A percentile compares a stretch with the other conserved stretches of the same genome.
Evolutionary conservation across 768 basidiomycete genomes (phyloP).

Genomic region (Amanita rimosa): DNA sequence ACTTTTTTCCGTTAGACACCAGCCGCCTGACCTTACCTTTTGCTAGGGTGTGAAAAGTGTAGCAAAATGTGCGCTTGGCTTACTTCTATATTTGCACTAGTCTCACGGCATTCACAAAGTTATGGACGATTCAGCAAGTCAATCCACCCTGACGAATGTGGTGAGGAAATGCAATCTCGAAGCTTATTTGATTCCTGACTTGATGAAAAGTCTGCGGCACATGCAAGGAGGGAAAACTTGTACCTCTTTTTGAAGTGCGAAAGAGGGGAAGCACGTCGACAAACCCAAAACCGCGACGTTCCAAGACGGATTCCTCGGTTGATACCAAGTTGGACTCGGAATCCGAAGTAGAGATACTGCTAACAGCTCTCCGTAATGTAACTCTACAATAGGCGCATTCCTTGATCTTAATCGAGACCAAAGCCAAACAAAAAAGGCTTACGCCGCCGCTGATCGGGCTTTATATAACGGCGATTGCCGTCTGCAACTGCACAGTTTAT

Average conservation of each 20-base stretch:
- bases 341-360: constrained; percentile 20
- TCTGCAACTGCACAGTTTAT: constrained; percentile 9
- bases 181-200: not conserved
- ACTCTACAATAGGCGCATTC: not conserved
- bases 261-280: constrained; percentile 18
- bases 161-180: constrained; percentile 22
- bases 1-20: constrained; percentile 1
- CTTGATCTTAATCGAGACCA: too few relatives aligned
- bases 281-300: not conserved
- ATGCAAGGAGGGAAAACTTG: constrained; percentile 48
- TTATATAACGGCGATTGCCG: not conserved
- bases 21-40: constrained; percentile 2
- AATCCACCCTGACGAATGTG: constrained; percentile 51
- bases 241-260: constrained; percentile 41
- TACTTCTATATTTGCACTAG: not conserved
- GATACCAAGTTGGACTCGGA: constrained; percentile 12
- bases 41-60: constrained; percentile 52
- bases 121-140: constrained; percentile 71
- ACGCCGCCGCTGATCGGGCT: not conserved
- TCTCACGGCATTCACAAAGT: constrained; percentile 20
- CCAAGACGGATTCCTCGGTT: constrained; percentile 4
- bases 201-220: constrained; percentile 45
- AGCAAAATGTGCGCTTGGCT: constrained; percentile 39
- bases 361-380: constrained; percentile 13
- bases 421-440: too few relatives aligned